Evolutionary conservation across 1,139 yeast genomes (phyloP).

Genomic region (Zygoascus meyerae): DNA sequence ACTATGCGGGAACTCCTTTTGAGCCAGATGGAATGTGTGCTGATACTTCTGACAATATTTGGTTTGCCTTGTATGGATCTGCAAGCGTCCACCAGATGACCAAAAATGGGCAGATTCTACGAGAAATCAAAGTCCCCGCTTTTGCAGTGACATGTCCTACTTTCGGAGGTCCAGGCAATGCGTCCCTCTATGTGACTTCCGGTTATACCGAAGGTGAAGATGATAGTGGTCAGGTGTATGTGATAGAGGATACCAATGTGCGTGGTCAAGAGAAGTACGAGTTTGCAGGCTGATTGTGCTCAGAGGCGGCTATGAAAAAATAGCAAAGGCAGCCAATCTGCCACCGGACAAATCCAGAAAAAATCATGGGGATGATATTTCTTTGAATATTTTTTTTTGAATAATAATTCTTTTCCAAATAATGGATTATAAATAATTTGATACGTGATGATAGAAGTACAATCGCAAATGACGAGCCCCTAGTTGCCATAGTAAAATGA

Average conservation of each 20-base stretch:
- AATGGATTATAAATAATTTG: no score
- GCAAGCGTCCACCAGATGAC: slow-evolving; percentile 47
- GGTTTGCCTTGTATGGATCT: slow-evolving; percentile 49
- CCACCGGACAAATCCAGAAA: no score
- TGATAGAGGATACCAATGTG: slow-evolving; percentile 13
- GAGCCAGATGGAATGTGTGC: slow-evolving; percentile 81
- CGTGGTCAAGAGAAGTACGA: slow-evolving; percentile 2
- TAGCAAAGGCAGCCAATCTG: no score
- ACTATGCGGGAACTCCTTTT: slow-evolving; percentile 38
- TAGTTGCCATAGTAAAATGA: no score
- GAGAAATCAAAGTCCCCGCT: slow-evolving; percentile 53
- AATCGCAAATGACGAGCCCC: no score
- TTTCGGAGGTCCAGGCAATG: slow-evolving; percentile 56
- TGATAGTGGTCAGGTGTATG: slow-evolving; percentile 50
- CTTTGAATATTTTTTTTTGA: no score
- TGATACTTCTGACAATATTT: slow-evolving; percentile 53
- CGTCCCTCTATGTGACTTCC: slow-evolving; percentile 59
- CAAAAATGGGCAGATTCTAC: slow-evolving; percentile 44
- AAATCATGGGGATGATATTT: no score
- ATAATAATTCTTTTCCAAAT: no score
- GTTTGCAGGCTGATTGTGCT: neutral
- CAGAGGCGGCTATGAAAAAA: neutral
- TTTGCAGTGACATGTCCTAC: slow-evolving; percentile 59
- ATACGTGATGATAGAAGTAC: no score
- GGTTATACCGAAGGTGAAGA: slow-evolving; percentile 54